phyloP scores from a whole-genome alignment of 1,139 yeast genomes.

The Pichia sp. region DNA sequence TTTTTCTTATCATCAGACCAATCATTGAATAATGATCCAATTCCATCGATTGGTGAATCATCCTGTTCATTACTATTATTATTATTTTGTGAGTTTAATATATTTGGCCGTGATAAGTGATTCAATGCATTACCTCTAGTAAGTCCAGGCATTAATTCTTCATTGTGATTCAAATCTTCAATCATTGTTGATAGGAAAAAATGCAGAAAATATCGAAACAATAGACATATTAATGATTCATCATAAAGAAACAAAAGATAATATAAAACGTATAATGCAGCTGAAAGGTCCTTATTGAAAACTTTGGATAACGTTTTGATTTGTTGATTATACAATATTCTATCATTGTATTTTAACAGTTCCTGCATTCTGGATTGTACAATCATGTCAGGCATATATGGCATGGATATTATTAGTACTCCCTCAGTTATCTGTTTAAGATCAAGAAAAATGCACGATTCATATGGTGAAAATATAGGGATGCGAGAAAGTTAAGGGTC shows the following conservation, averaged over 20 bases:
- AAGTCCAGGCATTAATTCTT: constrained; percentile 6
- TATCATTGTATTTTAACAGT: constrained; percentile 4
- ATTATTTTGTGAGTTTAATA: background rate
- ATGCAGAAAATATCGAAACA: constrained; percentile 9
- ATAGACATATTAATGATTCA: constrained; percentile 9
- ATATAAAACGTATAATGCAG: constrained; percentile 2
- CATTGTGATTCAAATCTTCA: background rate
- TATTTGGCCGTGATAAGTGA: background rate
- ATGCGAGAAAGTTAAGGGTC: background rate
- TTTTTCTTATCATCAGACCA: constrained; percentile 6
- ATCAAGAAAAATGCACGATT: too few relatives aligned
- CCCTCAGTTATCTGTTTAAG: too few relatives aligned
- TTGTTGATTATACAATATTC: constrained; percentile 4
- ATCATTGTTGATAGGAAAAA: constrained; percentile 5
- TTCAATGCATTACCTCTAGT: constrained; percentile 1
- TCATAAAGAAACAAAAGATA: constrained; percentile 9
- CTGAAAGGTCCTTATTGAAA: constrained; percentile 5
- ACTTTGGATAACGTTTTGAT: constrained; percentile 1
- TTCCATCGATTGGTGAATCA: background rate
- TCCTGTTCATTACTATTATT: background rate
- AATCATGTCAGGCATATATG: constrained; percentile 1
- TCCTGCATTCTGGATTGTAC: constrained; percentile 3
- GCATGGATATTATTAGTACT: background rate
- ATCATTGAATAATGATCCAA: constrained; percentile 1
- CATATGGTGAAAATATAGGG: background rate